phyloP scores from a whole-genome alignment of 2,329 filamentous ascomycete genomes.

The Ophiostoma australiae region DNA sequence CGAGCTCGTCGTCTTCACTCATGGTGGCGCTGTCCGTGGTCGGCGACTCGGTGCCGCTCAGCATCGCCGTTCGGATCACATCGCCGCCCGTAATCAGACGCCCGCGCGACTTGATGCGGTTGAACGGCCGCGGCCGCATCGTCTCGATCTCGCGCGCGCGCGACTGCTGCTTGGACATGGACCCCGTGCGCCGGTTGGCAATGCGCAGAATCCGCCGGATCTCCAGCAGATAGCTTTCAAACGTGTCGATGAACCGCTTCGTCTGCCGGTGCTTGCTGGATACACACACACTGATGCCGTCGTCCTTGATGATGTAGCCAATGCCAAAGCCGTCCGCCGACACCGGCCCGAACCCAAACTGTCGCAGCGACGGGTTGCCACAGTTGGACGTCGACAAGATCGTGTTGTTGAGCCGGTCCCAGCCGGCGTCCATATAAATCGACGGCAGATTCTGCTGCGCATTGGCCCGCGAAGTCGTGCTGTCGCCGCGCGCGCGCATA shows the following conservation, averaged over 20 bases:
- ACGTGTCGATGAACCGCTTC: slow-evolving; percentile 77
- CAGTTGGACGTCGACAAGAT: slow-evolving; percentile 98
- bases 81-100: slow-evolving; percentile 62
- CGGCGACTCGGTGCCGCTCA: slow-evolving; percentile 53
- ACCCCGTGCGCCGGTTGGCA: slow-evolving; percentile 44
- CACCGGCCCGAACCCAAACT: slow-evolving; percentile 95
- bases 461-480: slow-evolving; percentile 27
- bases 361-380: slow-evolving; percentile 87
- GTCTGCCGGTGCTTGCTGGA: slow-evolving; percentile 93
- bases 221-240: slow-evolving; percentile 87
- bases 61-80: slow-evolving; percentile 39
- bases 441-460: slow-evolving; percentile 52
- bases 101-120: slow-evolving; percentile 65
- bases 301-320: slow-evolving; percentile 98
- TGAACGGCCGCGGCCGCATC: slow-evolving; percentile 36
- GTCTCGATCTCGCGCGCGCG: slow-evolving; percentile 52
- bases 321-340: slow-evolving; percentile 94
- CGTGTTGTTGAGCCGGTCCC: slow-evolving; percentile 93
- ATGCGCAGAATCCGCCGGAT: slow-evolving; percentile 78
- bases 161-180: slow-evolving; percentile 38
- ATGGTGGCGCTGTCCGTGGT: slow-evolving; percentile 65
- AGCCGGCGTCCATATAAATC: slow-evolving; percentile 82
- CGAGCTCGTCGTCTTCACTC: slow-evolving; percentile 83
- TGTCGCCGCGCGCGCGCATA: slow-evolving; percentile 27
- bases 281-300: slow-evolving; percentile 83